Base-by-base conservation (phyloP, 208 protist genomes). In the Crithidia bombi region DNA sequence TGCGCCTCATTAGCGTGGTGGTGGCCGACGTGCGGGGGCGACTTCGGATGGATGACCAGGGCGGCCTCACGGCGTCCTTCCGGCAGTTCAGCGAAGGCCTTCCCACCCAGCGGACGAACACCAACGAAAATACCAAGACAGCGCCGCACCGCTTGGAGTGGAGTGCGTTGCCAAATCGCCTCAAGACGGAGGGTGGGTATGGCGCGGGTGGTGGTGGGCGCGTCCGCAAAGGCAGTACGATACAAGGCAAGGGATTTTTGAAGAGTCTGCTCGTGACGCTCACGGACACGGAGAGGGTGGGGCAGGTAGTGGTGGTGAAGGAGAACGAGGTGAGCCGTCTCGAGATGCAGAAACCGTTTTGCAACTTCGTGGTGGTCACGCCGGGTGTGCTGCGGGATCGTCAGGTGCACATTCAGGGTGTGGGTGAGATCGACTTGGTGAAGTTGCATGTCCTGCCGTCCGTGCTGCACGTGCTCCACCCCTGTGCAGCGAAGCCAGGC, bases 201-300 rank as follows among this genome's bases (percentile, higher is more conserved):
- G n/a, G 38, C 15, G 33, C 30, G 33, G 58, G 58, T n/a, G 21
- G 3, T 12, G 17, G 21, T 5, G 21, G 43, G 41, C 54, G 65
- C 0, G 33, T 39, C 21, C 76, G 83, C 62, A 75, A 69, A 15
- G 82, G 77, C 33, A 67, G 70, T 11, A 79, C 79, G 5, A 51
- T 95, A 49, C 87, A 93, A 47, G 90, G 90, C 30, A 85, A 87
- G 28, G 75, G 80, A 10, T 68, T 69, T 30, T 63, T 95, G 6
- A 36, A 56, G 10, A 41, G 26, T 6, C 19, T 95, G 6, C 38
- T 58, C 0, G 26, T 95, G 19, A 66, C 55, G 23, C 38, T 95
- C 38, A 69, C 90, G 7, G 82, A 93, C 63, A 83, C 84, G 12
- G 69, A 43, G 25, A 70, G 77, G 32, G 43, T 83, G 41, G 81